phyloP scores from a whole-genome alignment of 2,329 filamentous ascomycete genomes.

The Scolecobasidium constrictum region DNA sequence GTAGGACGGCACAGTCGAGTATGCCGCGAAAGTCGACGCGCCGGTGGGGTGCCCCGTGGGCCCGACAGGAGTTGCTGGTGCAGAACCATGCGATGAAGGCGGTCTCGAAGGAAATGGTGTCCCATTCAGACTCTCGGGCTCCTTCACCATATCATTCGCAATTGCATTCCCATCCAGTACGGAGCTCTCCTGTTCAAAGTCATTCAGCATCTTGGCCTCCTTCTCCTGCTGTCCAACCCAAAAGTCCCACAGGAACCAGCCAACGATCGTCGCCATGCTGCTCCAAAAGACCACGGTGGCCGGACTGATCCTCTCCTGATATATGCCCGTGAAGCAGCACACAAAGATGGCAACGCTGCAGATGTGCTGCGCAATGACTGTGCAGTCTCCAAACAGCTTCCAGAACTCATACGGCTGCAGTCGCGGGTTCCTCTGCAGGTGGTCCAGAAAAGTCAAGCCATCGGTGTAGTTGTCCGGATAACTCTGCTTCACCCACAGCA shows the following conservation, averaged over 20 bases:
- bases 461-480: constrained; percentile 99
- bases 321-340: constrained; percentile 86
- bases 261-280: constrained; percentile 69
- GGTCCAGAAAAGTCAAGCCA: constrained; percentile 90
- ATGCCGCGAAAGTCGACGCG: constrained; percentile 32
- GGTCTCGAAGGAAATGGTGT: constrained; percentile 20
- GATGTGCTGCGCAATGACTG: constrained; percentile 93
- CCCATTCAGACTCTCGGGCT: constrained; percentile 12
- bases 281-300: constrained; percentile 82
- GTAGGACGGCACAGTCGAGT: constrained; percentile 23
- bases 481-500: constrained; percentile 95
- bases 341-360: constrained; percentile 92
- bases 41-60: constrained; percentile 16
- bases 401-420: constrained; percentile 96
- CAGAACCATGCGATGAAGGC: constrained; percentile 20
- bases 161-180: constrained; percentile 19
- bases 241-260: constrained; percentile 84
- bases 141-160: neutral
- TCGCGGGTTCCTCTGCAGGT: constrained; percentile 86
- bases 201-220: constrained; percentile 20
- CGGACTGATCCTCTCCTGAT: constrained; percentile 75
- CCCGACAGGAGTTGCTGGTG: constrained; percentile 8
- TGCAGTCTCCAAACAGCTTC: constrained; percentile 89
- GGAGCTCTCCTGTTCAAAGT: constrained; percentile 6
- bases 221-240: constrained; percentile 69